Evolutionary conservation across 2,329 filamentous ascomycete genomes (phyloP), one percentile per base, ranked within the genome.

Genomic region (Claviceps africana): DNA sequence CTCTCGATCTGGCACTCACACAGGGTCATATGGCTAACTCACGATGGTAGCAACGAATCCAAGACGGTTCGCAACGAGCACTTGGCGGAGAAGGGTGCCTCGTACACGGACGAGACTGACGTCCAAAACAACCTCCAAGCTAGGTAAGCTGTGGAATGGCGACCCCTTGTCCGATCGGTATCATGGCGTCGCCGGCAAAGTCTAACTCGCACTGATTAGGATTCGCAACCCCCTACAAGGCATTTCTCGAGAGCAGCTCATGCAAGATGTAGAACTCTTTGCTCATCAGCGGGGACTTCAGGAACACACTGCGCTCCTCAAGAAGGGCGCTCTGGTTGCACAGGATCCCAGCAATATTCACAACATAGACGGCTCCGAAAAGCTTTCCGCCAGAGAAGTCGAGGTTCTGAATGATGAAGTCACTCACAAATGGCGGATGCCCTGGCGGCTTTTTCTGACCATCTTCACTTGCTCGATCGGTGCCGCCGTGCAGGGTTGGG

Each of bases 401-500:
- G 64, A 69, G n/a, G 70, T 71, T 17, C 72, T 91, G 17, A 68
- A 71, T 44, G 71, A 78, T 43, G 83, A 87, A 63, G 67, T 73
- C 44, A 70, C 75, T 9, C 75, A 80, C 67, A 77, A 75, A 57
- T 80, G 76, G 70, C 67, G 68, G 55, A 72, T 73, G n/a, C 71
- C 76, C 0, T 65, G 57, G 54, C 63, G 60, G 58, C 57, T 65
- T 10, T 59, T 60, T 54, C 61, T 61, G 51, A 59, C 75, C 3
- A 78, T 82, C 55, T 63, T 69, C 11, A 66, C 75, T 28, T 78
- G 75, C 59, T 76, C 76, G 28, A 67, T 80, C 47, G 75, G 73
- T 40, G 77, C 77, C 13, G 75, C 76, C 17, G 73, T 76, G 1
- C 71, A 74, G 52, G 79, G 80, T n/a, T 83, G 79, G 79, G 79